Conservation (phyloP, 2,329 filamentous ascomycete genomes). For the Delphinella strobiligena region DNA sequence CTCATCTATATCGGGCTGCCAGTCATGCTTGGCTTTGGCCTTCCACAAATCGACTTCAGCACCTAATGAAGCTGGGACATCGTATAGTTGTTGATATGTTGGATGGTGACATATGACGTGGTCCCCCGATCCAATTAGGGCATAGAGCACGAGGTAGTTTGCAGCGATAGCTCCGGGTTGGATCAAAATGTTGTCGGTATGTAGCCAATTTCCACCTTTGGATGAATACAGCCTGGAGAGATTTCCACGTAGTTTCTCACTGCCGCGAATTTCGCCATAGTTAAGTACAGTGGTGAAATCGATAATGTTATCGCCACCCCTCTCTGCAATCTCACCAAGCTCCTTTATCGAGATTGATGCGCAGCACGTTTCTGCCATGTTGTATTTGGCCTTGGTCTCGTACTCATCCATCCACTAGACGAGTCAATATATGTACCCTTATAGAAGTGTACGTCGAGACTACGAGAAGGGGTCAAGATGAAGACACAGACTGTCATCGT, state of each 20-base stretch:
- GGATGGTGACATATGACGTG: slow-evolving; percentile 82
- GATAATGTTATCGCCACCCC: slow-evolving; percentile 31
- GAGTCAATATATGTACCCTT: slow-evolving; percentile 9
- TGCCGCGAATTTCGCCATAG: slow-evolving; percentile 64
- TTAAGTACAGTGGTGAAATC: slow-evolving; percentile 48
- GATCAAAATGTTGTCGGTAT: slow-evolving; percentile 56
- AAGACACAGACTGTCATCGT: background rate
- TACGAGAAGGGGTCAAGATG: background rate
- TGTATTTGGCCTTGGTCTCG: slow-evolving; percentile 43
- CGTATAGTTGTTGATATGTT: slow-evolving; percentile 76
- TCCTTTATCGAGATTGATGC: slow-evolving; percentile 63
- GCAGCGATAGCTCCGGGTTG: slow-evolving; percentile 72
- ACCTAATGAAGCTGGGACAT: slow-evolving; percentile 60
- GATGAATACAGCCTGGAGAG: slow-evolving; percentile 55
- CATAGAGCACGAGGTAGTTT: slow-evolving; percentile 71
- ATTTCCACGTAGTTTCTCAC: slow-evolving; percentile 48
- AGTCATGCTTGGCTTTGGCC: slow-evolving; percentile 51
- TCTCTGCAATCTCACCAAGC: slow-evolving; percentile 46
- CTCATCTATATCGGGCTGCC: slow-evolving; percentile 54
- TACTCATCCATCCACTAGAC: slow-evolving; percentile 45
- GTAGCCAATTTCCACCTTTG: slow-evolving; percentile 35
- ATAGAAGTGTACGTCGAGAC: background rate
- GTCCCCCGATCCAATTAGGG: slow-evolving; percentile 59
- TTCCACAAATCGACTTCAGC: slow-evolving; percentile 70
- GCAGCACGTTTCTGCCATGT: slow-evolving; percentile 70